Conservation (phyloP, 495 filamentous ascomycete genomes). For the Letharia lupina region DNA sequence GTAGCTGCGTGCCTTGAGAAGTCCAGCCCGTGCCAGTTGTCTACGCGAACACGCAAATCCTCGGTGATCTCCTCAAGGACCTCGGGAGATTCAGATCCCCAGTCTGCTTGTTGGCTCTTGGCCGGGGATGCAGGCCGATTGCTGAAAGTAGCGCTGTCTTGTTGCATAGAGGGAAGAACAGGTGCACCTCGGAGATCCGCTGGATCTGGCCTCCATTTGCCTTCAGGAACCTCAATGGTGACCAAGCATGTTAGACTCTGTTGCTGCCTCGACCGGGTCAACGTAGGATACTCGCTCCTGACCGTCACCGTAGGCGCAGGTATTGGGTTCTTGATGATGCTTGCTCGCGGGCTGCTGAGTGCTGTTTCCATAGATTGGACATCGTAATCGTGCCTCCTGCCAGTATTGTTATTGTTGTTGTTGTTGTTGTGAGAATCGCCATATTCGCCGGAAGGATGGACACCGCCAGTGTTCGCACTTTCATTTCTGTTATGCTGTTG, state of each 20-base stretch:
- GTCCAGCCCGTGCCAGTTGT: conserved; percentile 99
- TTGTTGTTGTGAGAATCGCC: conserved; percentile 52
- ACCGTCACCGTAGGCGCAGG: conserved; percentile 84
- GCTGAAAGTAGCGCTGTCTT: conserved; percentile 39
- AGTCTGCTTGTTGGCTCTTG: conserved; percentile 24
- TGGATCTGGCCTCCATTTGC: conserved; percentile 79
- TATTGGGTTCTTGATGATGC: conserved; percentile 77
- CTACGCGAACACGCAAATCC: conserved; percentile 72
- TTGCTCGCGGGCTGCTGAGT: conserved; percentile 60
- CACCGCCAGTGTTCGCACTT: conserved; percentile 64
- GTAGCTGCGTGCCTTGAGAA: conserved; percentile 59
- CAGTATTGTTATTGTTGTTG: conserved; percentile 37
- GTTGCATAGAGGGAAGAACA: conserved; percentile 36
- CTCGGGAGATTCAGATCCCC: conserved; percentile 48
- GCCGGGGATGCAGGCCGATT: conserved; percentile 26
- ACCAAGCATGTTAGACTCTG: conserved; percentile 91
- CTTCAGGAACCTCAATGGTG: conserved; percentile 88
- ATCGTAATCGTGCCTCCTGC: conserved; percentile 84
- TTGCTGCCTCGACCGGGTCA: conserved; percentile 86
- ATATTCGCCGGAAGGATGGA: conserved; percentile 69
- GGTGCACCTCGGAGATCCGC: conserved; percentile 69
- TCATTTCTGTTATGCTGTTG: conserved; percentile 57
- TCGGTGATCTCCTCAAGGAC: conserved; percentile 80
- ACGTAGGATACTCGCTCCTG: conserved; percentile 91
- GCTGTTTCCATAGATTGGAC: conserved; percentile 92